phyloP scores from a whole-genome alignment of 441 rosid genomes.

The Flueggea neowawraea region DNA sequence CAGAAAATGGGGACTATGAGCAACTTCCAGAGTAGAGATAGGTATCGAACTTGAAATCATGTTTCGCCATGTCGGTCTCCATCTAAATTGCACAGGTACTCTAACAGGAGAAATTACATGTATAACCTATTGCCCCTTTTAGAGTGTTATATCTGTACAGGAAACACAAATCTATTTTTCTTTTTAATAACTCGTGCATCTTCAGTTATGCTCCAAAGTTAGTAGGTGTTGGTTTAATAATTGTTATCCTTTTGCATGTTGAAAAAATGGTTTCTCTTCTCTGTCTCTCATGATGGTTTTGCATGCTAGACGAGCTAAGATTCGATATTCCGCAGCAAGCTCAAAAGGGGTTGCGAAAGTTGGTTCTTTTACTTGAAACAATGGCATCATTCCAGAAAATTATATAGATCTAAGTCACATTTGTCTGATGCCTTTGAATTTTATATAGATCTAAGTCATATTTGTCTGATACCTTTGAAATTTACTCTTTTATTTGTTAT shows the following conservation, averaged over 20 bases:
- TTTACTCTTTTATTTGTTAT: too few relatives aligned
- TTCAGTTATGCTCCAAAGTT: slow-evolving; percentile 14
- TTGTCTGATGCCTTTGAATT: too few relatives aligned
- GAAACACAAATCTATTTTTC: not conserved
- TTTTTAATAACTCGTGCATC: slow-evolving; percentile 15
- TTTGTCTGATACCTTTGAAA: too few relatives aligned
- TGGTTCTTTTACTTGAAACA: too few relatives aligned
- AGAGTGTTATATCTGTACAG: slow-evolving; percentile 47
- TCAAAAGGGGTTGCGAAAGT: not conserved
- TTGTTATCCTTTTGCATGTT: slow-evolving; percentile 2
- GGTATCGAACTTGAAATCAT: slow-evolving; percentile 11
- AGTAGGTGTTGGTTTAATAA: slow-evolving; percentile 8
- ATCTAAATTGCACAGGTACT: slow-evolving; percentile 16
- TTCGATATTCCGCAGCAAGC: not conserved
- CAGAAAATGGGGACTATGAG: slow-evolving; percentile 62
- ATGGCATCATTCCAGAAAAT: too few relatives aligned
- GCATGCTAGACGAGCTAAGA: not conserved
- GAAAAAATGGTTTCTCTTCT: not conserved
- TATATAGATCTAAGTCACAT: too few relatives aligned
- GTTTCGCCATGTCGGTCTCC: slow-evolving; percentile 5
- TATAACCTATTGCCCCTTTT: slow-evolving; percentile 21
- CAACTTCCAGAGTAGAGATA: slow-evolving; percentile 43
- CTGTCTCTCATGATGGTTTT: not conserved
- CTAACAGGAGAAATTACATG: slow-evolving; percentile 23
- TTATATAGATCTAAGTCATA: too few relatives aligned